A percentile compares a stretch with the other conserved stretches of the same genome.
Evolutionary conservation across 352 stramenopile species (phyloP).

Genomic region (Phytopythium kandeliae): DNA sequence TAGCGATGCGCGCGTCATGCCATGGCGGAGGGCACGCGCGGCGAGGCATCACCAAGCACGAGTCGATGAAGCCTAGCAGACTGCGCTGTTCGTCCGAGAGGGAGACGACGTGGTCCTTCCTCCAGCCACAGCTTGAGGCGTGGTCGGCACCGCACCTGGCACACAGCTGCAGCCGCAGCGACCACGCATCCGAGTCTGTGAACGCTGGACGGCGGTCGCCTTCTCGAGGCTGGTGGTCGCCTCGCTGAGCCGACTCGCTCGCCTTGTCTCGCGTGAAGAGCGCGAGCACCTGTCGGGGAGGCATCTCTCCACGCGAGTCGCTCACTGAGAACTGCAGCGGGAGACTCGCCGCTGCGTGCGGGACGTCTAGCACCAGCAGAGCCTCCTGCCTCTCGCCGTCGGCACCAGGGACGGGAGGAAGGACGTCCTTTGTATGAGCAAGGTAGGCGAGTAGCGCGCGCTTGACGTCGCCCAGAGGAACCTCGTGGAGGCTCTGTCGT

Average conservation of each 20-base stretch:
- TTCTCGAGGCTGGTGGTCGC: neutral
- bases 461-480: slow-evolving; percentile 31
- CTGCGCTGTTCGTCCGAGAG: slow-evolving; percentile 18
- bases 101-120: slow-evolving; percentile 14
- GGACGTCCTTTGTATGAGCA: neutral
- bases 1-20: neutral
- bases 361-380: slow-evolving; percentile 4
- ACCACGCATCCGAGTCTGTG: neutral
- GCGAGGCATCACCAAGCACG: slow-evolving; percentile 10
- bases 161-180: slow-evolving; percentile 17
- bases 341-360: neutral
- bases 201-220: neutral
- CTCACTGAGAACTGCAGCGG: slow-evolving; percentile 3
- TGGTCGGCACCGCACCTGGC: slow-evolving; percentile 15
- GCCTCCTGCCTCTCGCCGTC: no score
- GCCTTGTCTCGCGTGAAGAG: slow-evolving; percentile 9
- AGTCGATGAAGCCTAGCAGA: slow-evolving; percentile 22
- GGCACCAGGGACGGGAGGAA: no score
- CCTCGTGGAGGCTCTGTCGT: slow-evolving; percentile 12
- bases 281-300: slow-evolving; percentile 8
- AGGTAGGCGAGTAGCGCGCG: slow-evolving; percentile 17
- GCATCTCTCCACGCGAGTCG: neutral
- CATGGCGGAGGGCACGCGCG: no score
- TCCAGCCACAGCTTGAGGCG: slow-evolving; percentile 19
- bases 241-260: neutral